phyloP scores from a whole-genome alignment of 2,329 filamentous ascomycete genomes.

The Penicillium corylophilum region DNA sequence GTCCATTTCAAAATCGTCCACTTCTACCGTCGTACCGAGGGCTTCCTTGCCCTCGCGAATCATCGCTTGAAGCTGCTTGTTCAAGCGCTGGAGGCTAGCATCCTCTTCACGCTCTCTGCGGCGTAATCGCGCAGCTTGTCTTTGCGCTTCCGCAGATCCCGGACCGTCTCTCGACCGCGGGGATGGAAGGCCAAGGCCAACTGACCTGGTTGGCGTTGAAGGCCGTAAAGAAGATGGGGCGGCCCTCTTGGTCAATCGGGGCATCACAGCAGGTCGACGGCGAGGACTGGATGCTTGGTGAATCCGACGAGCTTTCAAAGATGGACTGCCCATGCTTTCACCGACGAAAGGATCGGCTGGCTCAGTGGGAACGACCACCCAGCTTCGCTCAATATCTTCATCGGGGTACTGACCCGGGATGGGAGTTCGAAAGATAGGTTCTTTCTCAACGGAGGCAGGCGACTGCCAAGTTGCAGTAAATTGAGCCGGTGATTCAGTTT shows the following conservation, averaged over 20 bases:
- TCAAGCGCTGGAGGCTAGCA: conserved; percentile 74
- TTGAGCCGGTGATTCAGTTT: conserved; percentile 25
- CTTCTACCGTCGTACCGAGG: conserved; percentile 70
- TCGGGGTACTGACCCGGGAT: conserved; percentile 57
- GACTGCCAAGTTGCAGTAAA: conserved; percentile 32
- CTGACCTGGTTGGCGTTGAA: conserved; percentile 24
- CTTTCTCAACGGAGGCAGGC: conserved; percentile 24
- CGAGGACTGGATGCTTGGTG: conserved; percentile 23
- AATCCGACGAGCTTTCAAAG: conserved; percentile 18
- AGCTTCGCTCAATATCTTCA: conserved; percentile 61
- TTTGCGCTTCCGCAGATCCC: conserved; percentile 62
- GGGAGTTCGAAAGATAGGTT: conserved; percentile 41
- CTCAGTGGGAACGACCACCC: conserved; percentile 62
- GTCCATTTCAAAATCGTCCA: conserved; percentile 51
- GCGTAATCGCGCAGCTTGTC: conserved; percentile 68
- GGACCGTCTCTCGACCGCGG: conserved; percentile 34
- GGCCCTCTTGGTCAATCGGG: conserved; percentile 25
- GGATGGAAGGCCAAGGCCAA: conserved; percentile 18
- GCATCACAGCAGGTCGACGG: conserved; percentile 27
- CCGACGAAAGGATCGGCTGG: conserved; percentile 16
- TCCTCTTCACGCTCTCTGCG: conserved; percentile 77
- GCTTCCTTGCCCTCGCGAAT: conserved; percentile 87
- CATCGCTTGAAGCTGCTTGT: conserved; percentile 77
- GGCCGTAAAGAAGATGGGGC: conserved; percentile 17
- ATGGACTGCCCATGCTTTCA: conserved; percentile 15